Conservation (phyloP, 345 rosid species). For the Syzygium aromaticum region DNA sequence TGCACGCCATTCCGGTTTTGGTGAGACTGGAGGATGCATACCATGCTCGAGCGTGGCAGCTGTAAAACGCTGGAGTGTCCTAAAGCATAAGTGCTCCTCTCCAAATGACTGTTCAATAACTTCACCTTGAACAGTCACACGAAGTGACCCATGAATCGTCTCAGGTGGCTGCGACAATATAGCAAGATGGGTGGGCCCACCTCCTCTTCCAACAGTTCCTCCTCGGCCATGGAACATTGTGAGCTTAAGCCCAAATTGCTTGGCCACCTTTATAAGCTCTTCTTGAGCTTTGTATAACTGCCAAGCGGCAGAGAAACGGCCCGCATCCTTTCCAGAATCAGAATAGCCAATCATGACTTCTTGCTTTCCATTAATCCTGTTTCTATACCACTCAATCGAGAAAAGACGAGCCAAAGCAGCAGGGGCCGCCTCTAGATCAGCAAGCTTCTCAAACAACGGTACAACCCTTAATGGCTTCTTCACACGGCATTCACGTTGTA, state of each 20-base stretch:
- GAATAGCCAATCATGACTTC: conserved; percentile 99
- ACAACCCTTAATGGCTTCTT: conserved; percentile 82
- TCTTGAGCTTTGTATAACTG: conserved; percentile 91
- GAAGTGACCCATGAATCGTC: conserved; percentile 77
- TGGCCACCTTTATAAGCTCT: conserved; percentile 86
- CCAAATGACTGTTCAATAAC: conserved; percentile 92
- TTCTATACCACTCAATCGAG: conserved; percentile 88
- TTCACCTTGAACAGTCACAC: conserved; percentile 97
- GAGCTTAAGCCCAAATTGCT: conserved; percentile 73
- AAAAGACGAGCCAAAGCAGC: conserved; percentile 90
- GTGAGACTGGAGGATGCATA: conserved; percentile 91
- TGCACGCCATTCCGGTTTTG: conserved; percentile 94
- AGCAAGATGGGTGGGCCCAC: conserved; percentile 98
- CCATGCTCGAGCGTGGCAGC: conserved; percentile 98
- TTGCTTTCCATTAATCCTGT: conserved; percentile 83
- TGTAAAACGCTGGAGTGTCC: conserved; percentile 92
- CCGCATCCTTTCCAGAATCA: conserved; percentile 97
- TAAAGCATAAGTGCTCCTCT: conserved; percentile 84
- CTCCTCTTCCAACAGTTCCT: conserved; percentile 96
- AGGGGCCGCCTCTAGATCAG: conserved; percentile 90
- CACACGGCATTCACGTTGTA: conserved; percentile 87
- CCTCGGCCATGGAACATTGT: conserved; percentile 99
- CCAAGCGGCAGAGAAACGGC: conserved; percentile 95
- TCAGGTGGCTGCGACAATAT: conserved; percentile 98
- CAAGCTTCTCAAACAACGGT: conserved; percentile 92